phyloP scores from a whole-genome alignment of 805 yeast genomes.

The Pichia gijzeniarum region DNA sequence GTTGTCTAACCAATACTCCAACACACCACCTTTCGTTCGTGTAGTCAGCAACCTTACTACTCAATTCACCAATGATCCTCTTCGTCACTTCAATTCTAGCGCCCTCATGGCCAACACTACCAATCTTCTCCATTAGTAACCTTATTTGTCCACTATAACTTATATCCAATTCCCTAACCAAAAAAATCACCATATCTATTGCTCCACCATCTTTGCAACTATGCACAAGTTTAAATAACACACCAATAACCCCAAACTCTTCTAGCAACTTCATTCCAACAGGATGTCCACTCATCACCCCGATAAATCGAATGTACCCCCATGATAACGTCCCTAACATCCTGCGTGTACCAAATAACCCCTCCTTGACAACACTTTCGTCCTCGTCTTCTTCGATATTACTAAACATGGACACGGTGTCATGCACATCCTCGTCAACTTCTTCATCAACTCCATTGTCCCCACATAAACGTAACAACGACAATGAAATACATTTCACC shows the following conservation, averaged over 20 bases:
- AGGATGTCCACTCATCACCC: constrained; percentile 53
- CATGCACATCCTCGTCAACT: background rate
- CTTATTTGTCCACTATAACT: constrained; percentile 53
- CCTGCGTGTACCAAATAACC: constrained; percentile 6
- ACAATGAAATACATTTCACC: constrained; percentile 35
- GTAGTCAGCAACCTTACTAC: background rate
- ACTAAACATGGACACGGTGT: background rate
- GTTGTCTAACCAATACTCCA: constrained; percentile 3
- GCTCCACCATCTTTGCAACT: constrained; percentile 45
- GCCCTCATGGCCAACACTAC: background rate
- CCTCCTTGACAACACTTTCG: background rate
- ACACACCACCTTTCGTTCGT: constrained; percentile 7
- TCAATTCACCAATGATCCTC: background rate
- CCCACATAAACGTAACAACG: constrained; percentile 1
- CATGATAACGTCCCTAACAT: background rate
- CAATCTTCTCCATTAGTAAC: constrained; percentile 38
- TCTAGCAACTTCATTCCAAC: constrained; percentile 66
- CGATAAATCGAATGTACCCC: constrained; percentile 54
- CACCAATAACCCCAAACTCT: constrained; percentile 80
- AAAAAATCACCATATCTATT: constrained; percentile 43
- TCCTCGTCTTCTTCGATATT: background rate
- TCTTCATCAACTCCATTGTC: background rate
- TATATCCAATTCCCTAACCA: constrained; percentile 59
- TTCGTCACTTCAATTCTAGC: constrained; percentile 1
- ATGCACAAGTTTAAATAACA: constrained; percentile 41